A percentile compares a stretch with the other conserved stretches of the same genome.
Conservation (phyloP, 176 grass and related monocot species). For the Ensete glaucum region DNA sequence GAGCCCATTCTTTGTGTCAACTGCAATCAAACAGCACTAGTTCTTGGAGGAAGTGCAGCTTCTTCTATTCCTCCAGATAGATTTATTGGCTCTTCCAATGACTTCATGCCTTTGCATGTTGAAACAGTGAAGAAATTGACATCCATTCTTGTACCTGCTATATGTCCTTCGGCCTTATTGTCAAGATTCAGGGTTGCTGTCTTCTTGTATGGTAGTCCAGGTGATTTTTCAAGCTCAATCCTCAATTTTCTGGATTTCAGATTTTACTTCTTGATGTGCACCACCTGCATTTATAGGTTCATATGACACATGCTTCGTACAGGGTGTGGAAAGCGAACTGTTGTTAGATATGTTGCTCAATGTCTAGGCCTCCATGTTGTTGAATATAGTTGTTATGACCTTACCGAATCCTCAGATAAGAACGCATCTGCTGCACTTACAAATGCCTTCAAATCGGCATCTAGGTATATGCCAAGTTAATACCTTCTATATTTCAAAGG, state of each 20-base stretch:
- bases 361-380: slow-evolving; percentile 76
- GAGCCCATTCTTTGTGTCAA: slow-evolving; percentile 59
- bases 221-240: slow-evolving; percentile 29
- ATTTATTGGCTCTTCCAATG: slow-evolving; percentile 39
- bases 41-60: slow-evolving; percentile 70
- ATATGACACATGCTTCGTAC: neutral
- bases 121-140: slow-evolving; percentile 72
- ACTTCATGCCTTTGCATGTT: slow-evolving; percentile 54
- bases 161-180: slow-evolving; percentile 69
- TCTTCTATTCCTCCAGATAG: slow-evolving; percentile 56
- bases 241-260: neutral
- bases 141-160: slow-evolving; percentile 65
- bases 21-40: slow-evolving; percentile 71
- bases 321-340: slow-evolving; percentile 82
- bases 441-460: slow-evolving; percentile 71
- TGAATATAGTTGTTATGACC: slow-evolving; percentile 83
- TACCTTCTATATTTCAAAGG: neutral
- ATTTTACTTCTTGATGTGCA: neutral
- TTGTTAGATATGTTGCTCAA: slow-evolving; percentile 65
- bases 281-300: slow-evolving; percentile 4
- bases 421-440: slow-evolving; percentile 60
- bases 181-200: slow-evolving; percentile 72
- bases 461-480: slow-evolving; percentile 34
- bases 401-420: slow-evolving; percentile 62
- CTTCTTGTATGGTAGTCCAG: slow-evolving; percentile 73